Evolutionary conservation across 768 basidiomycete genomes (phyloP), one percentile per base, ranked within the genome.

Genomic region (Tulasnella sp.): DNA sequence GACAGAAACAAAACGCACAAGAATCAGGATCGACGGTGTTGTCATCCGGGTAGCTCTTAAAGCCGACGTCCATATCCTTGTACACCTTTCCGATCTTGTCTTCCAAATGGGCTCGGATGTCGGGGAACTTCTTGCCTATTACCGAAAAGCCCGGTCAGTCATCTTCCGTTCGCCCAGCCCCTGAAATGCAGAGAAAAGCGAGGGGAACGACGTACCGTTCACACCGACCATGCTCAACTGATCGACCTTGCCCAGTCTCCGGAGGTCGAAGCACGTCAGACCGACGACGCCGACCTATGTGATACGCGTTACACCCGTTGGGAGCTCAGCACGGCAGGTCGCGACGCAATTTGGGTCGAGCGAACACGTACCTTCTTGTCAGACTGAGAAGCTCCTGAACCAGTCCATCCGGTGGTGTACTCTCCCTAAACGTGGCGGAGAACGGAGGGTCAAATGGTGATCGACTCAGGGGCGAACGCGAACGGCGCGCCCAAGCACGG

Each of bases 331-430:
- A 56, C 19, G 18, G 58, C 19, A 27, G n/a, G 31, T 24, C 3
- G 24, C 5, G 21, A 40, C 48, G 5, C 14, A 10, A 3, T 16
- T 16, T 48, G 40, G 31, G 56, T 42, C 38, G 16, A 52, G 77
- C 39, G 48, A 42, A n/a, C 38, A 18, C 87, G 77, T 79, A 93
- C 94, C 89, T 96, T 98, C 87, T 97, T 97, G 87, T 97, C 96
- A 7, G 95, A 97, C 83, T 92, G 94, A 21, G 95, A 97, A 62
- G 94, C 94, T n/a, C 96, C 96, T 48, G 93, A 90, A 18, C 91
- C 91, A 14, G 94, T 95, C 94, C 94, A 97, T 84, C 96, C 96
- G 75, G 96, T 97, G 81, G 96, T 97, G 84, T 97, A 97, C 87
- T 97, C 94, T 62, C 94, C 94, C 91, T 90, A 76, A 4, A 71